Percentiles rank a stretch among this genome's conserved stretches.
Evolutionary conservation across 805 yeast species (phyloP).

Genomic region (Maudiozyma serrabonitensis): DNA sequence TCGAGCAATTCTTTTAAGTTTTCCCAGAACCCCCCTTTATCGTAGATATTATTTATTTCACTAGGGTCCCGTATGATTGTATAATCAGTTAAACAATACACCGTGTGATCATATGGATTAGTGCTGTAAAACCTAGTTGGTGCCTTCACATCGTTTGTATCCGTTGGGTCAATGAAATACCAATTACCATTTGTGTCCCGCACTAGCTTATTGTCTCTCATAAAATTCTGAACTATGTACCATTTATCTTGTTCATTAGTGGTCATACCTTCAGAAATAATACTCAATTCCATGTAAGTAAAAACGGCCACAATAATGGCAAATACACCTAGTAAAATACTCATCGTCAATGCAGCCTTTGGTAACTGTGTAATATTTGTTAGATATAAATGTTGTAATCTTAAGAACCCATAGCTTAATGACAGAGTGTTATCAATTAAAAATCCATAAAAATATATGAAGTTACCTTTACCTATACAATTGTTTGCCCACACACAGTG

Average conservation of each 20-base stretch:
- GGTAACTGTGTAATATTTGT: slow-evolving; percentile 5
- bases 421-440: slow-evolving; percentile 39
- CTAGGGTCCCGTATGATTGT: slow-evolving; percentile 8
- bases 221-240: slow-evolving; percentile 49
- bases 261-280: slow-evolving; percentile 58
- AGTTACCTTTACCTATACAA: slow-evolving; percentile 64
- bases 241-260: slow-evolving; percentile 69
- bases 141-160: neutral
- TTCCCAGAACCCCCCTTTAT: slow-evolving; percentile 18
- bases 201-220: slow-evolving; percentile 33
- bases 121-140: slow-evolving; percentile 19
- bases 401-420: slow-evolving; percentile 36
- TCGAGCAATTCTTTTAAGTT: slow-evolving; percentile 16
- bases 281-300: slow-evolving; percentile 36
- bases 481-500: slow-evolving; percentile 68
- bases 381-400: slow-evolving; percentile 12
- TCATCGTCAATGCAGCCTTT: slow-evolving; percentile 29
- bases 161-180: slow-evolving; percentile 9
- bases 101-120: slow-evolving; percentile 21
- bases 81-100: slow-evolving; percentile 10
- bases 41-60: slow-evolving; percentile 25
- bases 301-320: slow-evolving; percentile 38
- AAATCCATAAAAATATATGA: slow-evolving; percentile 49
- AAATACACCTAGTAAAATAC: slow-evolving; percentile 37
- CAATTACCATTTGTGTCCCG: slow-evolving; percentile 11